Evolutionary conservation across 495 filamentous ascomycete genomes (phyloP).

Genomic region (Friedmanniomyces simplex): DNA sequence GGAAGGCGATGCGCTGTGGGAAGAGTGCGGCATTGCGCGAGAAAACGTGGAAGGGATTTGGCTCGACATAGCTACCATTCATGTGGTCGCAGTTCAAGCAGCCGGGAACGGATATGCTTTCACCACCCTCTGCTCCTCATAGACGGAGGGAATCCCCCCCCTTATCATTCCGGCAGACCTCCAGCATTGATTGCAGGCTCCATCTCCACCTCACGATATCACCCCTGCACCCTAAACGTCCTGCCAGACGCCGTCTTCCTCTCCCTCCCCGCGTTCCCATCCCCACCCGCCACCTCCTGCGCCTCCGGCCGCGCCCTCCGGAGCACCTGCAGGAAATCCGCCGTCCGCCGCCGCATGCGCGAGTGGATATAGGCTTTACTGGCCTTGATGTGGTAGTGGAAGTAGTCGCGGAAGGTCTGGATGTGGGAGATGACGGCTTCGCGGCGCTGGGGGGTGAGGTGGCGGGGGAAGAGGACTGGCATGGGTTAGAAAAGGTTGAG

Average conservation of each 20-base stretch:
- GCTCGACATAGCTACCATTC: too few species aligned
- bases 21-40: too few species aligned
- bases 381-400: slow-evolving; percentile 99
- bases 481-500: neutral
- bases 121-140: too few species aligned
- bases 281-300: slow-evolving; percentile 41
- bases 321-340: slow-evolving; percentile 94
- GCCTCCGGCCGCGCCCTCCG: slow-evolving; percentile 85
- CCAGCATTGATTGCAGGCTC: too few species aligned
- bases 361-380: slow-evolving; percentile 93
- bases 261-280: slow-evolving; percentile 59
- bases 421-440: slow-evolving; percentile 96
- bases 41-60: too few species aligned
- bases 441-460: slow-evolving; percentile 79
- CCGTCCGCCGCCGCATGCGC: slow-evolving; percentile 90
- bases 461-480: slow-evolving; percentile 86
- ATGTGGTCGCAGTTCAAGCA: too few species aligned
- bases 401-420: slow-evolving; percentile 99
- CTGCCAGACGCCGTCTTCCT: slow-evolving; percentile 95
- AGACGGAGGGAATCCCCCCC: too few species aligned
- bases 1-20: too few species aligned
- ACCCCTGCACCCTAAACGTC: slow-evolving; percentile 49
- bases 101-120: too few species aligned
- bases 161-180: too few species aligned
- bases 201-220: too few species aligned